Evolutionary conservation across 495 filamentous ascomycete species (phyloP).

Genomic region (Cryomyces minteri): DNA sequence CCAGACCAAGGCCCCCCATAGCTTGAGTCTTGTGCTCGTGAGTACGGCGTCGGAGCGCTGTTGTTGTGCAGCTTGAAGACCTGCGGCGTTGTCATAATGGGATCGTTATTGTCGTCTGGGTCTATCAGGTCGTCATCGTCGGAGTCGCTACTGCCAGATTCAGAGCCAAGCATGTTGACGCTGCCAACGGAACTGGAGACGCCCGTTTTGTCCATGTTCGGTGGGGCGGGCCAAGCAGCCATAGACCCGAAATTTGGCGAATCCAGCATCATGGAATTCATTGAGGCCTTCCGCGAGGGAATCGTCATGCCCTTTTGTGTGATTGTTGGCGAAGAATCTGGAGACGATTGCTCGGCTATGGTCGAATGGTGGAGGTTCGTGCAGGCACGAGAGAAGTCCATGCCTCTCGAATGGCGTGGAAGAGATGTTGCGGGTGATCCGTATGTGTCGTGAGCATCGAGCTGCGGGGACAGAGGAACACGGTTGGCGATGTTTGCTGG

Average conservation of each 20-base stretch:
- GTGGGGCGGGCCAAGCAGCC: slow-evolving; percentile 25
- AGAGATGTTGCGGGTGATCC: slow-evolving; percentile 69
- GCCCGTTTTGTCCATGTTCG: slow-evolving; percentile 43
- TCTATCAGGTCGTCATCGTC: slow-evolving; percentile 68
- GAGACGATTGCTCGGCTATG: slow-evolving; percentile 72
- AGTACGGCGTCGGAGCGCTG: slow-evolving; percentile 29
- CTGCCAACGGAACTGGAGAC: slow-evolving; percentile 79
- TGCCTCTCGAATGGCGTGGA: slow-evolving; percentile 65
- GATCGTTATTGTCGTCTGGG: slow-evolving; percentile 59
- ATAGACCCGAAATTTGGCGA: slow-evolving; percentile 24
- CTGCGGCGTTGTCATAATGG: slow-evolving; percentile 52
- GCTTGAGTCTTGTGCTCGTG: slow-evolving; percentile 24
- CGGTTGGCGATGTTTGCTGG: slow-evolving; percentile 40
- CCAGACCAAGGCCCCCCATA: slow-evolving; percentile 31
- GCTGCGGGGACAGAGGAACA: slow-evolving; percentile 65
- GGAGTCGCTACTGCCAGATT: slow-evolving; percentile 55
- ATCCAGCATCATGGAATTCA: slow-evolving; percentile 25
- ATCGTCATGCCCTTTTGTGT: slow-evolving; percentile 63
- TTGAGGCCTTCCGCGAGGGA: slow-evolving; percentile 34
- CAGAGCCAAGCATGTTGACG: slow-evolving; percentile 59
- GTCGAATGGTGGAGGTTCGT: slow-evolving; percentile 95
- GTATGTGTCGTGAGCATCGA: slow-evolving; percentile 67
- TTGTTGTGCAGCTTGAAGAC: slow-evolving; percentile 30
- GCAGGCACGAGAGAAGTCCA: slow-evolving; percentile 85
- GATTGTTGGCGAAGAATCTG: slow-evolving; percentile 85